Percentiles rank a stretch among this genome's conserved stretches.
Conservation (phyloP, 2,329 filamentous ascomycete species). For the Gaeumannomyces tritici region DNA sequence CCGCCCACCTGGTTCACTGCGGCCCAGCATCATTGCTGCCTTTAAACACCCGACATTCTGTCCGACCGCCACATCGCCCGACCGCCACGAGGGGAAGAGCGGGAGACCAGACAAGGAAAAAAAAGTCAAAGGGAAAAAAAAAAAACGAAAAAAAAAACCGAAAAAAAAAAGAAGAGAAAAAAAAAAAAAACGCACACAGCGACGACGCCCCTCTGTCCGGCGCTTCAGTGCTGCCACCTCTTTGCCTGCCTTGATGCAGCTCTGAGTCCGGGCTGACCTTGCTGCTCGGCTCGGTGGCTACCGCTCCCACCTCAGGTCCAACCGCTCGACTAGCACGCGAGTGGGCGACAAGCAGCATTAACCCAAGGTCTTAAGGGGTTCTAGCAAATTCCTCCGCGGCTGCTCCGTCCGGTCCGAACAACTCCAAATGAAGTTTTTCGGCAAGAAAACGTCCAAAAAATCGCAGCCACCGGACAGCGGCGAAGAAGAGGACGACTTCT, state of each 20-base stretch:
- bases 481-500: slow-evolving; percentile 22
- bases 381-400: neutral
- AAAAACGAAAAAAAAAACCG: neutral
- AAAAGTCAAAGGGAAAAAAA: neutral
- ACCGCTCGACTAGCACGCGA: too few species aligned
- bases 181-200: neutral
- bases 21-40: neutral
- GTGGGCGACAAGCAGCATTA: neutral
- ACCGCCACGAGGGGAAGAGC: neutral
- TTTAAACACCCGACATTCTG: neutral
- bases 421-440: slow-evolving; percentile 41
- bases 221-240: neutral
- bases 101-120: neutral
- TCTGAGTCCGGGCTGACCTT: neutral
- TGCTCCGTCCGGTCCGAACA: neutral
- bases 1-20: neutral
- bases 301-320: neutral
- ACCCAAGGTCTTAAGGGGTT: neutral
- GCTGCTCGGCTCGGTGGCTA: neutral
- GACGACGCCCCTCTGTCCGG: neutral
- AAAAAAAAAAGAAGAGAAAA: neutral
- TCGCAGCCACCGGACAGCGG: slow-evolving; percentile 25
- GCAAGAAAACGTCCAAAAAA: slow-evolving; percentile 34
- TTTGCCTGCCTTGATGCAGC: neutral
- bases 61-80: neutral